Evolutionary conservation across 371 early-diverging fungal genomes (phyloP), one percentile per base, ranked within the genome.

Genomic region (Rhizomucor pusillus): DNA sequence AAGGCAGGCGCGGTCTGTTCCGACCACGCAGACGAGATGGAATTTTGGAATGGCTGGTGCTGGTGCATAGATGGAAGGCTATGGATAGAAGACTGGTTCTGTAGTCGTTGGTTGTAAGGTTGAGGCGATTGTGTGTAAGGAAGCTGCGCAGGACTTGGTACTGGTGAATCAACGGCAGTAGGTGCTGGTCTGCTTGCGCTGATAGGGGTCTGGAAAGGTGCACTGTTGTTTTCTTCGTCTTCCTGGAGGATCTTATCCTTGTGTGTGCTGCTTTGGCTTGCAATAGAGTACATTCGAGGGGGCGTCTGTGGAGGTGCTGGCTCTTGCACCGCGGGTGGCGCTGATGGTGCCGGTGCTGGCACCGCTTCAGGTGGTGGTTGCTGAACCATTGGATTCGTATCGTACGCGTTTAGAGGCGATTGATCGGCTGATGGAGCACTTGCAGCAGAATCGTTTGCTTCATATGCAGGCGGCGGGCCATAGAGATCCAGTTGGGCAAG

Each of bases 401-500:
- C 59, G 29, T 64, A 45, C 20, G 64, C 50, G 23, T 64, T 64
- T 29, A 55, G 54, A 7, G 64, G 64, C 12, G 64, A 56, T 29
- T 29, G 19, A 53, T 54, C 18, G 24, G 37, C 41, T 41, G 24
- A 12, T 47, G 16, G 25, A 35, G 1, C 48, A 43, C 45, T 46
- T 5, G 29, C 5, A 5, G 5, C 29, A 7, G 29, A 5, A 29
- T 29, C 39, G 37, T 35, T 46, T 19, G 47, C 58, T 16, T 57
- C 54, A 47, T 74, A 74, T 25, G 74, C 71, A 37, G 75, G 75
- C 11, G 75, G 75, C 1, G 61, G 65, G 49, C 71, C 75, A 48
- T 71, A 74, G 1, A 74, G 49, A 49, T 74, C 74, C 25, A 66
- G 24, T 24, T 55, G 25, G 3, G 58, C 71, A 43, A 63, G 25